Evolutionary conservation across 1,284 basidiomycete genomes (phyloP).

Genomic region (Puccinia hordei): DNA sequence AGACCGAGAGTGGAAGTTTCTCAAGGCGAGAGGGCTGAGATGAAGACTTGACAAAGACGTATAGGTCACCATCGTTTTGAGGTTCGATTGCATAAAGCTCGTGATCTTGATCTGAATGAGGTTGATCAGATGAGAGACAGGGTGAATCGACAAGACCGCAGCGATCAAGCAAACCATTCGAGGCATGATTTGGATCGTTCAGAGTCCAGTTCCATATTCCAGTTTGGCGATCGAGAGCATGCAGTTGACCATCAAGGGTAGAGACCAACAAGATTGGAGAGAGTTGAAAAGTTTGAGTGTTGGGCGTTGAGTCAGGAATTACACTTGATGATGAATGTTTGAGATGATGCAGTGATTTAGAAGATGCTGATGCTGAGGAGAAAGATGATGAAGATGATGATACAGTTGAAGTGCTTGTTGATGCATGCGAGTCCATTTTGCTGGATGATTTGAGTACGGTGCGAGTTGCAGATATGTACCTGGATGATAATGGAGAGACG

Average conservation of each 20-base stretch:
- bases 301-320: not conserved
- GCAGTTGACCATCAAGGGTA: constrained; percentile 85
- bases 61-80: constrained; percentile 78
- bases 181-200: constrained; percentile 62
- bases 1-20: constrained; percentile 79
- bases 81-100: constrained; percentile 89
- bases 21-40: constrained; percentile 67
- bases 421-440: not conserved
- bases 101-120: constrained; percentile 53
- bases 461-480: not conserved
- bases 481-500: not conserved
- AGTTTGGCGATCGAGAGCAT: constrained; percentile 77
- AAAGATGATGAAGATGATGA: not conserved
- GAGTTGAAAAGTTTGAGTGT: constrained; percentile 35
- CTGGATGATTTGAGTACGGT: not conserved
- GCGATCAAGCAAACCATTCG: constrained; percentile 58
- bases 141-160: constrained; percentile 51
- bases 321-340: not conserved
- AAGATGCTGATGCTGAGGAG: constrained; percentile 11
- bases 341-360: constrained; percentile 3
- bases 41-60: constrained; percentile 68
- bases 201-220: constrained; percentile 79
- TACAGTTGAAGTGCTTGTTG: constrained; percentile 17
- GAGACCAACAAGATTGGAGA: constrained; percentile 73
- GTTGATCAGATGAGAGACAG: constrained; percentile 40